Percentiles rank a stretch among this genome's conserved stretches.
Evolutionary conservation across 1,139 yeast species (phyloP).

Genomic region (Candida gigantensis): DNA sequence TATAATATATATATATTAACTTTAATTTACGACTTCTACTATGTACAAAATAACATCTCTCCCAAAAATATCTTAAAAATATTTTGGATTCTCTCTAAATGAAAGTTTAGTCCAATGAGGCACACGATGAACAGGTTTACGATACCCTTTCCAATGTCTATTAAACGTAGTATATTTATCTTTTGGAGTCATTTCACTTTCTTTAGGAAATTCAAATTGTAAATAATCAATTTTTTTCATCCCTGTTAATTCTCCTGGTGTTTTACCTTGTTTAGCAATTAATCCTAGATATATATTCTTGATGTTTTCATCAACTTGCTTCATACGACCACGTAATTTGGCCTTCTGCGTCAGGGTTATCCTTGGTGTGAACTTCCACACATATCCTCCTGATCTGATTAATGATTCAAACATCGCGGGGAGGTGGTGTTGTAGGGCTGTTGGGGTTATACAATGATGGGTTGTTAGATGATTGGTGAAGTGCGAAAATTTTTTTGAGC

Average conservation of each 20-base stretch:
- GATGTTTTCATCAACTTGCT: constrained; percentile 76
- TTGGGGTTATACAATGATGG: too few species aligned
- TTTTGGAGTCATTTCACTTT: constrained; percentile 70
- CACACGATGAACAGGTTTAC: constrained; percentile 84
- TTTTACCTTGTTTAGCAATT: constrained; percentile 15
- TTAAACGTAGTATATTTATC: constrained; percentile 90
- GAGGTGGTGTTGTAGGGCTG: neutral
- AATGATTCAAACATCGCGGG: constrained; percentile 62
- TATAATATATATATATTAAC: neutral
- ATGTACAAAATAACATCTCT: too few species aligned
- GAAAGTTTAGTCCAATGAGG: constrained; percentile 91
- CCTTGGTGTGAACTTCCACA: constrained; percentile 74
- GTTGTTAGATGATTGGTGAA: too few species aligned
- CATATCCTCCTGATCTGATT: constrained; percentile 72
- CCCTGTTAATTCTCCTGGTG: constrained; percentile 44
- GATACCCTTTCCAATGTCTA: constrained; percentile 70
- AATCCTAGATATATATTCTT: constrained; percentile 70
- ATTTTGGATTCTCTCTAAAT: constrained; percentile 76
- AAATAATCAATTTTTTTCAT: constrained; percentile 55
- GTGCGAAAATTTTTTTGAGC: too few species aligned
- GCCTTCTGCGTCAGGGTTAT: constrained; percentile 80
- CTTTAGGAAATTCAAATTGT: constrained; percentile 68
- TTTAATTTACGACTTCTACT: too few species aligned
- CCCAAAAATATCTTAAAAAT: constrained; percentile 62
- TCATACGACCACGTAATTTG: constrained; percentile 81